A percentile compares a stretch with the other conserved stretches of the same genome.
These are phyloP conservation scores for Stagonosporopsis cucurbitacearum DNA, from an alignment of 2,329 filamentous ascomycete genomes.

Conservation along the genomic window DNA sequence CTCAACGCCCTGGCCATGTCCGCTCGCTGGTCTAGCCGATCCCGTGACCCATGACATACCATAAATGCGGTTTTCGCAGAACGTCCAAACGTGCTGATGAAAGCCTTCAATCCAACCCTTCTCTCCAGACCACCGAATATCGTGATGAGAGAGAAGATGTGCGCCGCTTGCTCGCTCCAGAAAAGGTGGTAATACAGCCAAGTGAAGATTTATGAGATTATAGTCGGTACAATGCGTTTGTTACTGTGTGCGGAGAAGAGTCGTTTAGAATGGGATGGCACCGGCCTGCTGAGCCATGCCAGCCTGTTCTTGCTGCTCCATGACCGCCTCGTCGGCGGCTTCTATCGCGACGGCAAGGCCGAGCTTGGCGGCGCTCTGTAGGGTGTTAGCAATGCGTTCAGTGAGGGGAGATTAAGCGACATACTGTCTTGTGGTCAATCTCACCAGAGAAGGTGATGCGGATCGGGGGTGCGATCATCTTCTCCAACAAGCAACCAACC, in stretches of 20 bases:
- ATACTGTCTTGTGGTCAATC: conserved; percentile 93
- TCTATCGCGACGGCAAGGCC: conserved; percentile 82
- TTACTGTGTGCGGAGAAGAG: conserved; percentile 11
- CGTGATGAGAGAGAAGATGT: conserved; percentile 33
- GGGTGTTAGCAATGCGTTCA: conserved; percentile 30
- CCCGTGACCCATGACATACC: conserved; percentile 29
- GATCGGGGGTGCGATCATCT: conserved; percentile 91
- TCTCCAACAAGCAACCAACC: conserved; percentile 90
- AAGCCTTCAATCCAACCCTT: conserved; percentile 29
- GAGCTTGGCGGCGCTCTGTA: conserved; percentile 90
- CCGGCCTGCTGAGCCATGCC: conserved; percentile 35
- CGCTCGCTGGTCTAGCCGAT: conserved; percentile 9
- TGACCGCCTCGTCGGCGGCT: conserved; percentile 50
- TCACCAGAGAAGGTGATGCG: conserved; percentile 95
- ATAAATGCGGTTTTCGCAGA: conserved; percentile 34
- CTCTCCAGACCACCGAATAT: conserved; percentile 34
- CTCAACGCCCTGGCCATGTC: conserved; percentile 12
- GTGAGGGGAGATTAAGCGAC: conserved; percentile 39
- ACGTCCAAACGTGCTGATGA: conserved; percentile 26
- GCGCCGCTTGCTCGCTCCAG: conserved; percentile 36
- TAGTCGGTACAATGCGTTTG: conserved; percentile 37
- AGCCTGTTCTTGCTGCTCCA: conserved; percentile 49
- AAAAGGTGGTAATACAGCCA: conserved; percentile 51
- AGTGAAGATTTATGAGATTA: conserved; percentile 49
- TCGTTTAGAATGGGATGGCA: conserved; percentile 50